Base-by-base conservation (phyloP, 768 basidiomycete genomes). In the Podaxis sp. region DNA sequence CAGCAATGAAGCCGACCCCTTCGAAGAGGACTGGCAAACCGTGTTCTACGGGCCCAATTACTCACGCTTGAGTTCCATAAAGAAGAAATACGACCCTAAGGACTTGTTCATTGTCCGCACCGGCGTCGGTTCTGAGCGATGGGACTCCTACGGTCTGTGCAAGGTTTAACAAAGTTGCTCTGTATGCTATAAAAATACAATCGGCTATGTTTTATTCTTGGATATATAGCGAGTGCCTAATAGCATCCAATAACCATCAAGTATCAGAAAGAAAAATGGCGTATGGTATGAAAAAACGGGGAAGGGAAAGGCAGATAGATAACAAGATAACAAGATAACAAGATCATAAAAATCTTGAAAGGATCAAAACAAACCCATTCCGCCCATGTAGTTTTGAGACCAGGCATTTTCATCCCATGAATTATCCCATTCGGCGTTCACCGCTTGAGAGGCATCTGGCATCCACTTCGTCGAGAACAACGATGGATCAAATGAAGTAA, bases 41-140 rank as follows among this genome's bases (percentile, higher is more conserved):
- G 73, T 73, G 2, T 74, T 75, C 66, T 78, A 68, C 63, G 76
- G 77, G n/a, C 63, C 71, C 4, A 76, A 76, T 49, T 77, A 76
- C 50, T 63, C 56, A 13, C 71, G 64, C 52, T 64, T 77, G n/a
- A 71, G 70, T 48, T 2, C 11, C 6, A 71, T 76, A 55, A 78
- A 76, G 64, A 51, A 53, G 5, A 62, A 57, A 37, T 30, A 30
- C 28, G 6, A 30, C 28, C 6, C 33, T 33, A 33, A 33, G 33
- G 8, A 74, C 49, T 61, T 76, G 17, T 77, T 76, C 58, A 74
- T 77, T 53, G 75, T 74, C 20, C 59, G 66, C n/a, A 55, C 65
- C 5, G 75, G 75, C 3, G 73, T 76, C n/a, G 73, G 71, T 4
- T 72, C 72, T 40, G 75, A 76, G 63, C n/a, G 67, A 55, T 76